Conservation (phyloP, 495 filamentous ascomycete genomes). For the Tuber aestivum region DNA sequence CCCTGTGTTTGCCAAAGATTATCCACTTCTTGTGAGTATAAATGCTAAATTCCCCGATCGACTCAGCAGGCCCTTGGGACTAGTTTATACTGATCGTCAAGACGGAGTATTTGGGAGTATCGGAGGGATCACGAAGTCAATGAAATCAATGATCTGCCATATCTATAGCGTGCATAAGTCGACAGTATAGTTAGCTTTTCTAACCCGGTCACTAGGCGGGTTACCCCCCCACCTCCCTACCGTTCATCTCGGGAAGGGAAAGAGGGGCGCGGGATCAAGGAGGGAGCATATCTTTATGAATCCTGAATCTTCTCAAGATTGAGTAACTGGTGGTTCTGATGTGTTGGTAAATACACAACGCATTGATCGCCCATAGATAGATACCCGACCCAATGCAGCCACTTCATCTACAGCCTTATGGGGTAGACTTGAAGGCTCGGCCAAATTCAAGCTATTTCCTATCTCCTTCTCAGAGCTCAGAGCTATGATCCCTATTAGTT, state of each 20-base stretch:
- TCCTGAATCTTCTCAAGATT: background rate
- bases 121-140: conserved; percentile 3
- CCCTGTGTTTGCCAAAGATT: conserved; percentile 25
- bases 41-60: conserved; percentile 17
- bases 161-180: background rate
- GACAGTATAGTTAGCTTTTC: conserved; percentile 2
- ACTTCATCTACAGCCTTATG: conserved; percentile 3
- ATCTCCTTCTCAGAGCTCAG: background rate
- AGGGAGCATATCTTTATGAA: background rate
- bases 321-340: background rate
- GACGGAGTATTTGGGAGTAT: conserved; percentile 7
- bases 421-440: background rate
- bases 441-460: background rate
- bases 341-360: background rate
- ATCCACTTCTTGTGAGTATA: conserved; percentile 27
- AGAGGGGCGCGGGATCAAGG: background rate
- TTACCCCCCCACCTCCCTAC: background rate
- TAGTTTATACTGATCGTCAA: conserved; percentile 3
- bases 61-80: conserved; percentile 26
- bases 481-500: background rate
- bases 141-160: conserved; percentile 4
- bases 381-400: background rate
- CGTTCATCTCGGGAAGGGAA: background rate
- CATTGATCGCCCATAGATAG: background rate
- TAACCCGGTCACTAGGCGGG: background rate